These are phyloP conservation scores for Cryphonectria naterciae DNA, from an alignment of 2,329 filamentous ascomycete species.

Conservation along the genomic window DNA sequence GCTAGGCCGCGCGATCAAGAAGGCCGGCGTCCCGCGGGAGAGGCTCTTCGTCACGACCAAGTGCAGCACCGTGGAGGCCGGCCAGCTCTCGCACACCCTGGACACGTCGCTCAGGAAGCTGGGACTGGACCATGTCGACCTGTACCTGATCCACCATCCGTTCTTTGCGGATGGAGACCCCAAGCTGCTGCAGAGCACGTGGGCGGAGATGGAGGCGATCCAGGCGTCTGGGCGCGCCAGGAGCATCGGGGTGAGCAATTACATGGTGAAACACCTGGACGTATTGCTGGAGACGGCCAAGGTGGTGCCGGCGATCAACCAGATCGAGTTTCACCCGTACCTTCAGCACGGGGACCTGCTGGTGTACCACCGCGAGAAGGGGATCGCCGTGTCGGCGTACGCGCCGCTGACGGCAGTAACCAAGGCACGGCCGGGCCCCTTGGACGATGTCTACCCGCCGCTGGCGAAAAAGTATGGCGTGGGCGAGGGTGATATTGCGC, in stretches of 20 bases:
- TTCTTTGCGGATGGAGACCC: slow-evolving; percentile 53
- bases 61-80: slow-evolving; percentile 42
- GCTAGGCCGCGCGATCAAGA: slow-evolving; percentile 72
- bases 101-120: slow-evolving; percentile 65
- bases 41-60: slow-evolving; percentile 72
- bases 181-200: slow-evolving; percentile 59
- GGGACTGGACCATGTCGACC: slow-evolving; percentile 71
- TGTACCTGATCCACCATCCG: slow-evolving; percentile 68
- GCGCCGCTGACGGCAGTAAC: slow-evolving; percentile 40
- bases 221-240: slow-evolving; percentile 66
- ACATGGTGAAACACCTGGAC: slow-evolving; percentile 60
- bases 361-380: slow-evolving; percentile 44
- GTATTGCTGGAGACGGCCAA: slow-evolving; percentile 61
- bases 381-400: slow-evolving; percentile 43
- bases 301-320: slow-evolving; percentile 71
- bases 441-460: slow-evolving; percentile 54
- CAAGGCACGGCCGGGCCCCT: slow-evolving; percentile 55
- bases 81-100: slow-evolving; percentile 53
- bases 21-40: slow-evolving; percentile 65
- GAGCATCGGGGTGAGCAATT: slow-evolving; percentile 82
- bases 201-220: slow-evolving; percentile 68
- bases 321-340: slow-evolving; percentile 82
- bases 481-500: slow-evolving; percentile 54
- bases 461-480: slow-evolving; percentile 58
- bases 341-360: slow-evolving; percentile 62